phyloP scores from a whole-genome alignment of 2,329 filamentous ascomycete species.

The Elsinoe ampelina region DNA sequence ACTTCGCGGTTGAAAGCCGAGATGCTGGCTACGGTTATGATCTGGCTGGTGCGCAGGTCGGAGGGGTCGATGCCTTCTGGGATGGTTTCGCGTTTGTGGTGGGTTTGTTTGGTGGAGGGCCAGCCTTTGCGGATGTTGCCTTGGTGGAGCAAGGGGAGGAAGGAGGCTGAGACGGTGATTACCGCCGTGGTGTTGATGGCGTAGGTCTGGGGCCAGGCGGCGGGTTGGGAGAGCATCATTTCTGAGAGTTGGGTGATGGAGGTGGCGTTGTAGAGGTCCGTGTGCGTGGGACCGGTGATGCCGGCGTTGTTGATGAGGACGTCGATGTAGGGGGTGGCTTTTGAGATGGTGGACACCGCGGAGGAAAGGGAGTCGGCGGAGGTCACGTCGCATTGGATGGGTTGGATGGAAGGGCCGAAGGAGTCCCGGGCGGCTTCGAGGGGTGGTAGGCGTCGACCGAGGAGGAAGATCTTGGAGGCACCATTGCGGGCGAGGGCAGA shows the following conservation, averaged over 20 bases:
- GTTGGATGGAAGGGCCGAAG: slow-evolving; percentile 29
- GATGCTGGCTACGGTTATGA: slow-evolving; percentile 37
- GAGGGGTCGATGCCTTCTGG: slow-evolving; percentile 23
- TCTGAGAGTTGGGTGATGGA: slow-evolving; percentile 37
- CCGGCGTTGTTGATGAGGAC: slow-evolving; percentile 35
- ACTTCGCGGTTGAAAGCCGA: slow-evolving; percentile 31
- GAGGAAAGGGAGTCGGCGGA: slow-evolving; percentile 32
- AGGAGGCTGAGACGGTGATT: slow-evolving; percentile 36
- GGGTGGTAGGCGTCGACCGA: slow-evolving; percentile 30
- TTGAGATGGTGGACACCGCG: slow-evolving; percentile 34
- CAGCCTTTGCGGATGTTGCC: slow-evolving; percentile 37
- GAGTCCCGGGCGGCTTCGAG: slow-evolving; percentile 28
- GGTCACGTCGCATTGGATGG: slow-evolving; percentile 37
- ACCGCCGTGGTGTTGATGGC: slow-evolving; percentile 39
- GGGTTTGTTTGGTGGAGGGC: slow-evolving; percentile 26
- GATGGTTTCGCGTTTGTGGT: slow-evolving; percentile 16
- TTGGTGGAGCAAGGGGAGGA: slow-evolving; percentile 37
- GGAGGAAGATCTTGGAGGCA: slow-evolving; percentile 31
- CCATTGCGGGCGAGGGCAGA: slow-evolving; percentile 31
- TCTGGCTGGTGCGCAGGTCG: slow-evolving; percentile 36
- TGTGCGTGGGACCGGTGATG: slow-evolving; percentile 33
- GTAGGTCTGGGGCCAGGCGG: slow-evolving; percentile 30
- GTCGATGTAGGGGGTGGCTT: slow-evolving; percentile 40
- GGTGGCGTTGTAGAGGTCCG: slow-evolving; percentile 33
- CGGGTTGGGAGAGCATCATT: slow-evolving; percentile 28